Percentiles rank a stretch among this genome's conserved stretches.
Evolutionary conservation across 1,284 basidiomycete genomes (phyloP).

Genomic region (Heterobasidion irregulare): DNA sequence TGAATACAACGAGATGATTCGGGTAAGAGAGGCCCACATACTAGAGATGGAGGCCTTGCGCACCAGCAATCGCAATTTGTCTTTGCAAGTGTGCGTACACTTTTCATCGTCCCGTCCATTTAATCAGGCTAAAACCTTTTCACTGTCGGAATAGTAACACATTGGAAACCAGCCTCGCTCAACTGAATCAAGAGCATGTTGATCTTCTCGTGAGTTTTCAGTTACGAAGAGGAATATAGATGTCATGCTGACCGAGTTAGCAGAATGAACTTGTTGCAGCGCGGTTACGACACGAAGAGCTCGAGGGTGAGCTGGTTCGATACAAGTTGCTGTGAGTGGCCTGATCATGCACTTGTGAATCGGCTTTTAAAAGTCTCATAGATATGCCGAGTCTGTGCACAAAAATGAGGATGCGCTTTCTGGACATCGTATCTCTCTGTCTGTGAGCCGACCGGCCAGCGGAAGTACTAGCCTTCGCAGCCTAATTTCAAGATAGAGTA

Average conservation of each 20-base stretch:
- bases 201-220: conserved; percentile 46
- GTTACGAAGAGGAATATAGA: neutral
- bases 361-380: conserved; percentile 19
- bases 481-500: conserved; percentile 5
- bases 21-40: conserved; percentile 69
- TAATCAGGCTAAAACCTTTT: conserved; percentile 4
- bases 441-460: conserved; percentile 6
- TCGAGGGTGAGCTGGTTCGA: conserved; percentile 84
- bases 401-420: conserved; percentile 73
- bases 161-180: conserved; percentile 70
- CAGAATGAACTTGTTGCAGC: conserved; percentile 87
- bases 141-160: conserved; percentile 46
- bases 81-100: conserved; percentile 64
- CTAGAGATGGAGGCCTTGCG: conserved; percentile 76
- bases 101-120: neutral
- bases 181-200: conserved; percentile 77
- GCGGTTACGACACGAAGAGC: conserved; percentile 81
- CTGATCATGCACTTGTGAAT: neutral
- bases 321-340: conserved; percentile 79
- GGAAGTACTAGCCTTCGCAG: conserved; percentile 12
- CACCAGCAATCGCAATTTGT: conserved; percentile 70
- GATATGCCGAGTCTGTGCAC: conserved; percentile 87
- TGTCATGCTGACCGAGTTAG: neutral
- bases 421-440: conserved; percentile 53
- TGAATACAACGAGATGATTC: conserved; percentile 74